A percentile compares a stretch with the other conserved stretches of the same genome.
These are phyloP conservation scores for Panellus pusillus DNA, from an alignment of 768 basidiomycete species.

Conservation along the genomic window DNA sequence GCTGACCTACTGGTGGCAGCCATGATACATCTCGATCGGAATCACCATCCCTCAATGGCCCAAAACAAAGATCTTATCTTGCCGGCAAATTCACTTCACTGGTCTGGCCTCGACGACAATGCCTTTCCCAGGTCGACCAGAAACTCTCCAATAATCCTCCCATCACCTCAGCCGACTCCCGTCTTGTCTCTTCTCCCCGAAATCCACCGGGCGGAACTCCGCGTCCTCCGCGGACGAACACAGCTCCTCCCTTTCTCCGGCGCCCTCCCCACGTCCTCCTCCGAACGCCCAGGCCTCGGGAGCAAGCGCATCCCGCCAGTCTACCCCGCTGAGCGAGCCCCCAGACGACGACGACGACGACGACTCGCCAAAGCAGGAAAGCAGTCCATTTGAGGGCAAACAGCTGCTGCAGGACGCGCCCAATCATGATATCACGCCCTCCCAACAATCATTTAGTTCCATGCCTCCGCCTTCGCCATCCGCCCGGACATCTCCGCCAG, in stretches of 20 bases:
- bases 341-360: slow-evolving; percentile 62
- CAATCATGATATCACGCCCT: slow-evolving; percentile 22
- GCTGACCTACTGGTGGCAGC: not conserved
- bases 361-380: slow-evolving; percentile 31
- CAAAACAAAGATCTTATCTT: slow-evolving; percentile 45
- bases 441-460: slow-evolving; percentile 23
- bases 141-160: slow-evolving; percentile 22
- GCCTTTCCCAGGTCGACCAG: slow-evolving; percentile 4
- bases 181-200: slow-evolving; percentile 23
- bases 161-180: slow-evolving; percentile 19
- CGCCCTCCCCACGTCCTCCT: slow-evolving; percentile 41
- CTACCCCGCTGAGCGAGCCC: slow-evolving; percentile 77
- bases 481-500: slow-evolving; percentile 15
- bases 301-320: slow-evolving; percentile 46
- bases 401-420: not conserved
- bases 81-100: slow-evolving; percentile 34
- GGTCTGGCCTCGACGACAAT: slow-evolving; percentile 30
- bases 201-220: slow-evolving; percentile 27
- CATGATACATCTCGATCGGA: slow-evolving; percentile 59
- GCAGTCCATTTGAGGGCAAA: slow-evolving; percentile 1
- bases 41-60: slow-evolving; percentile 37
- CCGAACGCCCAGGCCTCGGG: slow-evolving; percentile 17
- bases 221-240: slow-evolving; percentile 39
- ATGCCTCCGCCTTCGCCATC: slow-evolving; percentile 22
- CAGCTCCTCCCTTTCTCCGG: slow-evolving; percentile 59